Percentiles rank a stretch among this genome's conserved stretches.
These are phyloP conservation scores for Pyropia haitanensis DNA, from an alignment of 23 red algal genomes.

Conservation along the genomic window DNA sequence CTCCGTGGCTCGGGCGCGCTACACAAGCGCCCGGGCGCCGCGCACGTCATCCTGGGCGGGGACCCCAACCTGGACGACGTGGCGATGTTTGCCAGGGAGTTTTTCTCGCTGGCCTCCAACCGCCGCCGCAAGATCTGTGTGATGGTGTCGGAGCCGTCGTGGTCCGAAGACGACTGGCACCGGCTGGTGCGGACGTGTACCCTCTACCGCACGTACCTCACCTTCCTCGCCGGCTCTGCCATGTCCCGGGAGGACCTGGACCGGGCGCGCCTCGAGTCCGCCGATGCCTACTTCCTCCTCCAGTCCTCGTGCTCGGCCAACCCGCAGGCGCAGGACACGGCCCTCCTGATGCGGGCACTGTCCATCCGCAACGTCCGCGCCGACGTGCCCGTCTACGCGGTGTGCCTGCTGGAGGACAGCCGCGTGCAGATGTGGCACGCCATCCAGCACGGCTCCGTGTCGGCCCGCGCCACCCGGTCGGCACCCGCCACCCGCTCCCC, in stretches of 20 bases:
- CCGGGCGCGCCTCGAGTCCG: slow-evolving; percentile 25
- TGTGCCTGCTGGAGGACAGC: slow-evolving; percentile 35
- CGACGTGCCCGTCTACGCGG: slow-evolving; percentile 56
- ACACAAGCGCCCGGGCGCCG: slow-evolving; percentile 39
- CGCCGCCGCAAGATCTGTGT: slow-evolving; percentile 46
- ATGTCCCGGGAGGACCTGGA: slow-evolving; percentile 20
- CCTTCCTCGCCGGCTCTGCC: slow-evolving; percentile 25
- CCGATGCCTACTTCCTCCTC: slow-evolving; percentile 56
- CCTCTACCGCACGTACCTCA: slow-evolving; percentile 36
- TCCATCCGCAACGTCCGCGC: slow-evolving; percentile 49
- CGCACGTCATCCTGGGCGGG: slow-evolving; percentile 59
- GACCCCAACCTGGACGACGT: slow-evolving; percentile 47
- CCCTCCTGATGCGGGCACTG: slow-evolving; percentile 38
- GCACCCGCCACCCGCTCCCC: slow-evolving; percentile 17
- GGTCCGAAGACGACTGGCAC: slow-evolving; percentile 64
- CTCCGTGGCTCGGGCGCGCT: slow-evolving; percentile 46
- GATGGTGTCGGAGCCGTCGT: slow-evolving; percentile 34
- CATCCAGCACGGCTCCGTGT: slow-evolving; percentile 11
- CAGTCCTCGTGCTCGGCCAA: slow-evolving; percentile 25
- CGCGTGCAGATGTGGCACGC: slow-evolving; percentile 38
- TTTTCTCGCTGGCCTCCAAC: slow-evolving; percentile 50
- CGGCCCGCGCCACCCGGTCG: slow-evolving; percentile 10
- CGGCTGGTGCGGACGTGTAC: slow-evolving; percentile 5
- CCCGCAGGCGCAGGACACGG: slow-evolving; percentile 24
- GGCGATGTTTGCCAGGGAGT: slow-evolving; percentile 48